Base-by-base conservation (phyloP, 192 early-diverging fungal species). In the Paraglomus brasilianum region DNA sequence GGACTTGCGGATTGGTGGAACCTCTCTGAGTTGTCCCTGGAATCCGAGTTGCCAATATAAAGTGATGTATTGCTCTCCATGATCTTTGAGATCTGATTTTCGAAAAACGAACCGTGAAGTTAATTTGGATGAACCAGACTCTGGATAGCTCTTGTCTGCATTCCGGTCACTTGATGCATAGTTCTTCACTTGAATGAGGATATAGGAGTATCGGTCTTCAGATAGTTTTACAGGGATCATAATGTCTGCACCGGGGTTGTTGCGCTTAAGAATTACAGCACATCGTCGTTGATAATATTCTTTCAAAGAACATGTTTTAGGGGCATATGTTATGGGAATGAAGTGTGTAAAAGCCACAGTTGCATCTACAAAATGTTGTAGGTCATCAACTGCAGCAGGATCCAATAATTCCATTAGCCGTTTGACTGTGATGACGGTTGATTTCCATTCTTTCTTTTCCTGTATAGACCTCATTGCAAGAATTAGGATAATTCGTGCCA, bases 231-330 rank as follows among this genome's bases (percentile, higher is more conserved):
- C 41, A 62, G 60, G 60, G 46, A 46, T 62, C 8, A n/a, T 24
- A 15, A 59, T 59, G 14, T 59, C 57, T 59, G 57, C 57, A 59
- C 57, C 57, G n/a, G 57, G 57, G 17, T 59, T n/a, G n/a, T 59
- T 59, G n/a, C 36, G 57, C 30, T 59, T 59, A 5, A 59, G n/a
- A 59, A 59, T 59, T n/a, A 59, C 7, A 13, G 57, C 38, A 59
- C 38, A 59, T n/a, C 57, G 6, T 40, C 38, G n/a, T 3, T 24
- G n/a, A 59, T 59, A 59, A 59, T 24, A 59, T 8, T 40, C 1
- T 40, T 59, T 11, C 30, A 59, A 59, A 40, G 9, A 10, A 24
- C 30, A 10, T 11, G n/a, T 59, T 5, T 5, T 13, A 9, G 57
- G 38, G n/a, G 1, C 7, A n/a, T 59, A 41, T 0, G 6, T 2